Conservation (phyloP, 192 early-diverging fungal species). For the Piromyces finnis region DNA sequence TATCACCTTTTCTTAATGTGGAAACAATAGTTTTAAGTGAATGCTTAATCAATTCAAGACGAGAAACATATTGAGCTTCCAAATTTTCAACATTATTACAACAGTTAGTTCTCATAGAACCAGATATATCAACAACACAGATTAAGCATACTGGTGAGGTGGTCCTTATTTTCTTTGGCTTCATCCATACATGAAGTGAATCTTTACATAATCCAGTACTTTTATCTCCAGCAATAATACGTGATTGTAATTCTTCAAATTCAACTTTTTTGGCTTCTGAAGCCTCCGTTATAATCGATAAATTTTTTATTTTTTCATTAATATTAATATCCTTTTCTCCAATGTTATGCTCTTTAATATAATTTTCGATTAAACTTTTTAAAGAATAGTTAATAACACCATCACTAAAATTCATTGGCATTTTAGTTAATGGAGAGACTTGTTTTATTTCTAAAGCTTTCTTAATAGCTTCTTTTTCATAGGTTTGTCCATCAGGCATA, state of each 20-base stretch:
- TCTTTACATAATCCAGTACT: background rate
- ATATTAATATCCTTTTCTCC: background rate
- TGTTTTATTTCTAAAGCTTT: background rate
- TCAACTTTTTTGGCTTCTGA: background rate
- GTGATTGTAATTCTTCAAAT: background rate
- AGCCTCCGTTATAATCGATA: background rate
- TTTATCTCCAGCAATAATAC: background rate
- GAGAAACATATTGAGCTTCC: background rate
- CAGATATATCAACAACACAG: background rate
- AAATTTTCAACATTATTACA: background rate
- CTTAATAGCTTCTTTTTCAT: background rate
- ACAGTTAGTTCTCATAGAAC: background rate
- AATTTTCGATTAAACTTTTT: background rate
- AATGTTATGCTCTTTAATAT: background rate
- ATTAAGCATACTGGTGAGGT: background rate
- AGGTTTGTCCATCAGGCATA: background rate
- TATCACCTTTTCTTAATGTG: background rate
- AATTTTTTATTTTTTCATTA: background rate
- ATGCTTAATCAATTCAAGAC: background rate
- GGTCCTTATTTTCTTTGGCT: background rate
- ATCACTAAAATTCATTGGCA: background rate
- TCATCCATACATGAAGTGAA: background rate
- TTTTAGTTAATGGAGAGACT: background rate
- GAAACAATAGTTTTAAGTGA: background rate
- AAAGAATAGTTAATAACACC: background rate